Evolutionary conservation across 768 basidiomycete species (phyloP), one percentile per base, ranked within the genome.

Genomic region (Leccinellum luteum): DNA sequence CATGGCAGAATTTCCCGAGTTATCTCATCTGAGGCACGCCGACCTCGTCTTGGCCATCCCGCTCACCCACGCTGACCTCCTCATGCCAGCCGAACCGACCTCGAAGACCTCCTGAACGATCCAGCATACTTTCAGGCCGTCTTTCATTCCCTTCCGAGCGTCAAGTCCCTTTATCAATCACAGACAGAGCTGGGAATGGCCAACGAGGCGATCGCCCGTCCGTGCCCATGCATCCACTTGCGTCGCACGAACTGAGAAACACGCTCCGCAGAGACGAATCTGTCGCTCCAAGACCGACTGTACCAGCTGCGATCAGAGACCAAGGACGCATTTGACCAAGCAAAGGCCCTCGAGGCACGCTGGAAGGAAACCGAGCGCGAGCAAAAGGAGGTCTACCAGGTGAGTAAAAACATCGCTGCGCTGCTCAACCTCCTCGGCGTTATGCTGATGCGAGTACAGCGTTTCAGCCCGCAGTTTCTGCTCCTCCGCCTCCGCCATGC

Each of bases 321-420:
- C 0, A 83, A 94, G 64, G 87, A 86, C 21, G 86, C 91, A 0
- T 98, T 96, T 64, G 87, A 93, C 63, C 84, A 95, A 59, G 93
- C 95, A 3, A 90, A 92, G 68, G 69, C 78, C 17, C 74, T 96
- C 25, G 93, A 97, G 73, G 77, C 79, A 0, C 79, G 90, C 28
- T 96, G 94, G 93, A 86, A 85, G 63, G 90, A 91, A 51, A 67
- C 97, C 7, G 93, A 97, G 58, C 85, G 85, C 63, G 92, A 94
- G 65, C 96, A 98, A 74, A 83, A 77, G 52, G 91, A 92, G 28
- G 80, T 94, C 19, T 96, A 95, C 68, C 92, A 94, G 78, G 95
- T 92, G 28, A 56, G 74, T 64, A 38, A 19, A 38, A 19, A 34
- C 25, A 30, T n/a, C 19, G 53, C 45, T 21, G 31, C 19, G 53